Evolutionary conservation across 2,329 filamentous ascomycete genomes (phyloP), one percentile per base, ranked within the genome.

Genomic region (Fusarium vanettenii): DNA sequence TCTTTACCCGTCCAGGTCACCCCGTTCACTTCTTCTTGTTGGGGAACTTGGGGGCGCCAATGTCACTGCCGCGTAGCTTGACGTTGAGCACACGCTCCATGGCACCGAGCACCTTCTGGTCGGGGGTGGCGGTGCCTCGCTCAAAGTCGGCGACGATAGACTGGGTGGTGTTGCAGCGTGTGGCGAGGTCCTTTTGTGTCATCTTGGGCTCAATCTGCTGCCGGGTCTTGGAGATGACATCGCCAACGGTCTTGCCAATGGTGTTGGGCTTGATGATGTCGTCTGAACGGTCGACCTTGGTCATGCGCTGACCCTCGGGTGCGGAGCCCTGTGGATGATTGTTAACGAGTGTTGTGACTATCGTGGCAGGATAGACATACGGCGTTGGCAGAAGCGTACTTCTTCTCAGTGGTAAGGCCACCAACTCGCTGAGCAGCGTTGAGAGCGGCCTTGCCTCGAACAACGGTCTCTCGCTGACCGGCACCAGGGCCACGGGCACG

Each of bases 261-360:
- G 95, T 97, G 87, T 97, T 97, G 81, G 95, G 95, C 88, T 98
- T 98, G 86, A 98, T 93, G 86, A 98, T 98, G 83, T 98, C 97
- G 88, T 98, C 95, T 83, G 92, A 92, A 78, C 96, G 95, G 89
- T 98, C 97, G 84, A 99, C 95, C 89, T 98, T 98, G 78, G 97
- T 98, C 76, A 98, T 89, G 82, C 94, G 95, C 87, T 99, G 97
- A 79, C 97, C 97, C 86, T 98, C 96, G 76, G 79, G 78, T 63
- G 77, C 73, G 27, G 77, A 73, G 20, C 71, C 33, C 83, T 84
- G 25, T 16, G 8, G 29, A 35, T n/a, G 25, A 31, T 31, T 60
- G 62, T 81, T 50, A 82, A 69, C 29, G 22, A 6, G 22, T 43
- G 25, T 35, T 13, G 25, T 33, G 9, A 20, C 10, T 11, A 43